Percentiles rank a stretch among this genome's conserved stretches.
These are phyloP conservation scores for Mycena belliarum DNA, from an alignment of 768 basidiomycete genomes.

Conservation along the genomic window DNA sequence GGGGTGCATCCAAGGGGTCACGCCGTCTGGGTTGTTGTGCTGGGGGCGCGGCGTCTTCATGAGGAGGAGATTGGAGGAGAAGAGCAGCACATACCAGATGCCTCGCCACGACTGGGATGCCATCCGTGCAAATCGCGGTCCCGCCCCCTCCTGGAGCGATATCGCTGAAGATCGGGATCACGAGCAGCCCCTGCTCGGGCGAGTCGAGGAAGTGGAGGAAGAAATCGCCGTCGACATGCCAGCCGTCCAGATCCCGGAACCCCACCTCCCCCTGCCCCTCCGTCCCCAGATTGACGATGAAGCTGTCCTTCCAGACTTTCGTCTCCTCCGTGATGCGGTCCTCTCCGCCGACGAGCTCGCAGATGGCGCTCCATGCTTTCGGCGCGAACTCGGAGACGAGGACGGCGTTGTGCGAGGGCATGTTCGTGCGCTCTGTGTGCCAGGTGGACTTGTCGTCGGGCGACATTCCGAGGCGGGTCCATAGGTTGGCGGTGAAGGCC, in stretches of 20 bases:
- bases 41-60: neutral
- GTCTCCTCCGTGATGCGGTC: slow-evolving; percentile 54
- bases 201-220: slow-evolving; percentile 67
- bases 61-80: neutral
- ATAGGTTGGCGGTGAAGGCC: slow-evolving; percentile 52
- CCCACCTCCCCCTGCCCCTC: slow-evolving; percentile 36
- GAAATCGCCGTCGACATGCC: slow-evolving; percentile 66
- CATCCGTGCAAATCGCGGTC: slow-evolving; percentile 61
- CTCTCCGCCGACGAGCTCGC: slow-evolving; percentile 60
- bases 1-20: slow-evolving; percentile 21
- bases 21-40: slow-evolving; percentile 17
- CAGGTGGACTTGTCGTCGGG: slow-evolving; percentile 58
- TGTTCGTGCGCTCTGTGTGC: slow-evolving; percentile 52
- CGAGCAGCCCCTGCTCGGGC: slow-evolving; percentile 63
- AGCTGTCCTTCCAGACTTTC: slow-evolving; percentile 56
- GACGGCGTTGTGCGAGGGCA: slow-evolving; percentile 53
- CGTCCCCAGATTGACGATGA: slow-evolving; percentile 63
- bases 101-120: slow-evolving; percentile 47
- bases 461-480: slow-evolving; percentile 53
- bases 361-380: slow-evolving; percentile 62
- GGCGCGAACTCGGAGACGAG: slow-evolving; percentile 52
- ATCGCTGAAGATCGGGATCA: slow-evolving; percentile 61
- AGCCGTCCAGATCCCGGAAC: slow-evolving; percentile 55
- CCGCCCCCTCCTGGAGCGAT: slow-evolving; percentile 57
- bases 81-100: slow-evolving; percentile 39